Evolutionary conservation across 805 yeast species (phyloP), one percentile per base, ranked within the genome.

Genomic region (Myxozyma mucilagina): DNA sequence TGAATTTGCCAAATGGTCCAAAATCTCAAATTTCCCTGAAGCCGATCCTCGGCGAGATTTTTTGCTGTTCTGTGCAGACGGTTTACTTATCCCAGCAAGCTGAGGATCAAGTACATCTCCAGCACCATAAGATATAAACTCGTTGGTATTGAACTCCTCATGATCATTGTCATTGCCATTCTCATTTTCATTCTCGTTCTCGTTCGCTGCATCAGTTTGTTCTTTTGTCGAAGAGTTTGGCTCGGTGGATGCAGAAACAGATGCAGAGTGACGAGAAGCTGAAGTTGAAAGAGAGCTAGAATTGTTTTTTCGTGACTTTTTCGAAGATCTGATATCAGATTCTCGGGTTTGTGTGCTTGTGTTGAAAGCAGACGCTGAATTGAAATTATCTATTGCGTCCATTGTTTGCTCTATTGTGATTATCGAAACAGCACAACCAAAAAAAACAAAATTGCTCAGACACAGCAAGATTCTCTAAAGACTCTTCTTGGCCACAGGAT

Each of bases 101-200:
- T 55, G 65, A 20, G 66, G 66, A 39, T 62, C 66, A 24, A 62
- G 56, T 3, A 56, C 63, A 41, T 36, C 52, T 18, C 52, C 55
- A 8, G 53, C 34, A 14, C 39, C 50, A 39, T 59, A 59, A 5
- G 39, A 36, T 11, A 59, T 16, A 34, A 53, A 53, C 36, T 53
- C 35, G 10, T 43, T 36, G 14, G 57, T 35, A 24, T 45, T 53
- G 42, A 53, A 53, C 2, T 38, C 49, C 3, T 42, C 48, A 13
- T 24, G 47, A 29, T 41, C 55, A 7, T 41, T 6, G 29, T 24
- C 34, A 29, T 18, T 36, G 6, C 38, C 54, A n/a, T 41, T 31
- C 14, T 39, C 53, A 24, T 49, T 43, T 4, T 36, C 43, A 14
- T 13, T 43, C 16, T 38, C 53, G 9, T 36, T 16, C 11, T 13